Evolutionary conservation across 208 protist species (phyloP).

Genomic region (Phytomonas francai): DNA sequence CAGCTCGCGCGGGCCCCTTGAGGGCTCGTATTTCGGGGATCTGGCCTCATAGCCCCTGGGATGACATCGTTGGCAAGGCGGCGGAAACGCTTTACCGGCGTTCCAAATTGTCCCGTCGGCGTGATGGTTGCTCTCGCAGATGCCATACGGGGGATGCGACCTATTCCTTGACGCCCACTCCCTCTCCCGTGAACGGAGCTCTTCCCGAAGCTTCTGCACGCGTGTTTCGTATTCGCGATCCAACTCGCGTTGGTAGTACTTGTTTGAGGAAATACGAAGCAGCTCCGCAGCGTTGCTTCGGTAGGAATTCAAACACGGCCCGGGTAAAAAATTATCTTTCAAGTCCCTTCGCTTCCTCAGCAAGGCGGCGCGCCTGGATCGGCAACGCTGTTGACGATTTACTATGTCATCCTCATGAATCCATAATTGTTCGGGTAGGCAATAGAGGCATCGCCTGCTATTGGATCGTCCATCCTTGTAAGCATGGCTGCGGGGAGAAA

Average conservation of each 20-base stretch:
- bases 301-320: neutral
- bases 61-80: neutral
- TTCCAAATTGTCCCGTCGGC: neutral
- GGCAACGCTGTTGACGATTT: constrained; percentile 42
- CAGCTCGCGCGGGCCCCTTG: neutral
- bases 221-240: constrained; percentile 48
- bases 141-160: neutral
- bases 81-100: neutral
- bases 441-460: constrained; percentile 20
- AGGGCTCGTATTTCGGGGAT: neutral
- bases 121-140: neutral
- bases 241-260: constrained; percentile 34
- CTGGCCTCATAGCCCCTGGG: neutral
- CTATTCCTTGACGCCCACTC: constrained; percentile 18
- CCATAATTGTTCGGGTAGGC: constrained; percentile 55
- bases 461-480: neutral
- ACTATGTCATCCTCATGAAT: constrained; percentile 48
- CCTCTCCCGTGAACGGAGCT: constrained; percentile 44
- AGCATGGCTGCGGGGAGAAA: neutral
- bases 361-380: constrained; percentile 20
- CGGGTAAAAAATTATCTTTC: neutral
- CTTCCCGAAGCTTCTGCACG: constrained; percentile 44
- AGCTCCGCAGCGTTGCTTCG: constrained; percentile 55
- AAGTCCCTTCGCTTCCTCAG: neutral
- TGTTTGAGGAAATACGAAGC: constrained; percentile 45